Percentiles rank a stretch among this genome's conserved stretches.
phyloP scores from a whole-genome alignment of 345 rosid genomes.

The Eucalyptus paniculata region DNA sequence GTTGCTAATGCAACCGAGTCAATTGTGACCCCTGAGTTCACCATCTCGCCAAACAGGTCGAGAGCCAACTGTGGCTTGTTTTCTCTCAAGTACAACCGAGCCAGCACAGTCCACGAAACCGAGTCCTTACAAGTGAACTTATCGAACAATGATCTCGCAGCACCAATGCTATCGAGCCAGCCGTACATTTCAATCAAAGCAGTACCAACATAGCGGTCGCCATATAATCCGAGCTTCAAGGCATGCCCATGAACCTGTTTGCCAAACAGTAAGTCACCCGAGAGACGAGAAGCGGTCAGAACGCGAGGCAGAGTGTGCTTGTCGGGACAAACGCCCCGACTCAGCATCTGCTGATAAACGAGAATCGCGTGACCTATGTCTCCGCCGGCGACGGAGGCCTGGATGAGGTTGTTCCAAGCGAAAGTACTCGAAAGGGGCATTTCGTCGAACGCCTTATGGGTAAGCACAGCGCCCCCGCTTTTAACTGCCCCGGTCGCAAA shows the following conservation, averaged over 20 bases:
- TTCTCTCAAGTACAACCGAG: slow-evolving; percentile 18
- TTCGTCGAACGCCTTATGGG: slow-evolving; percentile 30
- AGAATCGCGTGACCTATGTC: slow-evolving; percentile 8
- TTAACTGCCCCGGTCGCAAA: neutral
- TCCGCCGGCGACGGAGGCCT: slow-evolving; percentile 10
- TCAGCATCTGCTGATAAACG: slow-evolving; percentile 27
- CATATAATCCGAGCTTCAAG: slow-evolving; percentile 19
- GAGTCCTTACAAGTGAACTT: slow-evolving; percentile 15
- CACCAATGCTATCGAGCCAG: slow-evolving; percentile 12
- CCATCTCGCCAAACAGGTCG: slow-evolving; percentile 22
- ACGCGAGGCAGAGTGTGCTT: slow-evolving; percentile 32
- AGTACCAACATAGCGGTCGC: slow-evolving; percentile 19
- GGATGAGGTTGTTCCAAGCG: slow-evolving; percentile 33
- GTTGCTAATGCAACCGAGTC: slow-evolving; percentile 32
- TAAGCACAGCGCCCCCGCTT: neutral
- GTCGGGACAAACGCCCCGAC: slow-evolving; percentile 29
- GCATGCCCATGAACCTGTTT: slow-evolving; percentile 31
- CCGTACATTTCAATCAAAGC: slow-evolving; percentile 41
- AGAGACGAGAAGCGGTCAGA: slow-evolving; percentile 21
- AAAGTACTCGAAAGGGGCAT: slow-evolving; percentile 18
- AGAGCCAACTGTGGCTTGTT: slow-evolving; percentile 18
- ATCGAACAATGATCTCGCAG: slow-evolving; percentile 24
- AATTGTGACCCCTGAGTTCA: neutral
- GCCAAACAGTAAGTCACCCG: slow-evolving; percentile 12
- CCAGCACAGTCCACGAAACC: slow-evolving; percentile 29